Evolutionary conservation across 495 filamentous ascomycete genomes (phyloP), one percentile per base, ranked within the genome.

Genomic region (Hyaloscypha hepaticicola): DNA sequence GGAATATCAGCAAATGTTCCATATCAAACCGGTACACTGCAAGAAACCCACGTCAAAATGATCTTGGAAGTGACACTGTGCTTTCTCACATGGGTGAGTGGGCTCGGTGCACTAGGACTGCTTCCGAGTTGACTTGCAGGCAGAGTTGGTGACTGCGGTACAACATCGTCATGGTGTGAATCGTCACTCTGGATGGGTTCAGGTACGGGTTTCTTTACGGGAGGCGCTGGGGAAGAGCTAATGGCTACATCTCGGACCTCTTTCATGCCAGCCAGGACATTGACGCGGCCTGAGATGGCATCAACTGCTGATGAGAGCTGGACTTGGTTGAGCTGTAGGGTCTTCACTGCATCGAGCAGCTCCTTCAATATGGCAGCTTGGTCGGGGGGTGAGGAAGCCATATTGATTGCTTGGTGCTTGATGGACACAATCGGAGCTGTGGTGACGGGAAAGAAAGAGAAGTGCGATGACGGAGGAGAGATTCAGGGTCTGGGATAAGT

Each of bases 241-340:
- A 62, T 51, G 7, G 77, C 78, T 27, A 72, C 77, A 61, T 85
- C 83, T 31, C 79, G 73, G 12, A 83, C 71, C 61, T 82, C 79
- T 70, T 85, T 86, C 55, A 83, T 74, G 31, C 80, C 78, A 55
- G 85, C 79, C 29, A 90, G 77, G 22, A 80, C 75, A 71, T 88
- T 87, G 60, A 89, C 80, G 52, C 87, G 85, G 34, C 84, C 83
- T 56, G 88, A 85, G 63, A 92, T 84, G 14, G 80, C 78, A 71
- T 90, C 86, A 57, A 93, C 79, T 27, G 80, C 80, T 28, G 85
- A 77, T 41, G 87, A 77, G 56, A 92, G 79, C 56, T 83, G 79
- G 29, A 75, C 70, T 68, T 90, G 87, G 66, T 64, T 68, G 22
- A 57, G 19, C 38, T 73, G 66, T 22, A 73, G 24, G 11, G 67